Evolutionary conservation across 768 basidiomycete genomes (phyloP).

Genomic region (Boletus huronensis): DNA sequence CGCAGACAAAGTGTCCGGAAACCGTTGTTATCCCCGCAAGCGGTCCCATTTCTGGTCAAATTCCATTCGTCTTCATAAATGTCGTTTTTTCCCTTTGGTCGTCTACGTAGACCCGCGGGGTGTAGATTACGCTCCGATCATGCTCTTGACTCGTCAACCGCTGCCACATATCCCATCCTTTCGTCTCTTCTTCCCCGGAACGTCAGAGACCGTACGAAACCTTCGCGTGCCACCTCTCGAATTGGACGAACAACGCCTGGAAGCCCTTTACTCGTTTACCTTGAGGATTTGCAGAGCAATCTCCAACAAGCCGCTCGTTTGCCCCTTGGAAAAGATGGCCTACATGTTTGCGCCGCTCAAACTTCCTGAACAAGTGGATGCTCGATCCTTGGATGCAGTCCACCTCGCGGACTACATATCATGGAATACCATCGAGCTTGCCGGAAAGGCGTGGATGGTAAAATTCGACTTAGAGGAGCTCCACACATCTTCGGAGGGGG

Average conservation of each 20-base stretch:
- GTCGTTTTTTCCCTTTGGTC: conserved; percentile 39
- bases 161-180: conserved; percentile 57
- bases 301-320: conserved; percentile 66
- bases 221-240: conserved; percentile 47
- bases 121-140: conserved; percentile 51
- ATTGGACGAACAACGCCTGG: conserved; percentile 44
- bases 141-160: conserved; percentile 64
- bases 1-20: conserved; percentile 37
- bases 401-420: conserved; percentile 47
- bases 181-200: conserved; percentile 56
- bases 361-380: conserved; percentile 27
- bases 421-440: conserved; percentile 60
- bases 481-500: conserved; percentile 29
- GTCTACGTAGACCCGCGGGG: conserved; percentile 29
- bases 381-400: conserved; percentile 19
- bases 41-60: conserved; percentile 67
- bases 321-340: conserved; percentile 48
- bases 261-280: conserved; percentile 58
- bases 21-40: conserved; percentile 55
- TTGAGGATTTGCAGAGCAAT: conserved; percentile 57
- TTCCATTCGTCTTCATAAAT: conserved; percentile 25
- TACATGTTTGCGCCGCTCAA: conserved; percentile 68
- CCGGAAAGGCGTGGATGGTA: conserved; percentile 49
- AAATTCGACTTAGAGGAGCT: conserved; percentile 43
- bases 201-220: conserved; percentile 41